Conservation (phyloP, 2,329 filamentous ascomycete genomes). For the Exophiala spinifera region DNA sequence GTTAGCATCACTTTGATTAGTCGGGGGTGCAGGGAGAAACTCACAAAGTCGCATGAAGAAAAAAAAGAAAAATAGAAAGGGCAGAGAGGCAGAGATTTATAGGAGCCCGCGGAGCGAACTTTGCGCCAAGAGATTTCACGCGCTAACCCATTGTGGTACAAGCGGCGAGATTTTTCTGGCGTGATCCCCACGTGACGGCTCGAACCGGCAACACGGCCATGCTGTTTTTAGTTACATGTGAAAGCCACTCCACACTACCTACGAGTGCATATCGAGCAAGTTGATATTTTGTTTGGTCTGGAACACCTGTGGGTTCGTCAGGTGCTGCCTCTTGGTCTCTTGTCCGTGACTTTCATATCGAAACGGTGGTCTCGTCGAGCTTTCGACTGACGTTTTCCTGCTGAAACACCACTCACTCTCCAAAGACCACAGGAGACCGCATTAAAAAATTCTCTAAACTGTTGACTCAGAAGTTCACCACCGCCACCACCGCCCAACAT, state of each 20-base stretch:
- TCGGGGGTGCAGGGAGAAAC: slow-evolving; percentile 32
- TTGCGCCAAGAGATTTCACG: neutral
- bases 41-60: slow-evolving; percentile 45
- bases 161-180: neutral
- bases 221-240: neutral
- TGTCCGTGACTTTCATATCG: too few species aligned
- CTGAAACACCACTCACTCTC: too few species aligned
- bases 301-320: too few species aligned
- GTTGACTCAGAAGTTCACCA: too few species aligned
- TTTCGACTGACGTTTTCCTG: too few species aligned
- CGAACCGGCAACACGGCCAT: neutral
- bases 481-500: too few species aligned
- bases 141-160: neutral
- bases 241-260: neutral
- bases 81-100: slow-evolving; percentile 4
- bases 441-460: too few species aligned
- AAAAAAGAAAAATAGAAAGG: slow-evolving; percentile 32
- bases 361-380: too few species aligned
- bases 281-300: too few species aligned
- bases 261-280: too few species aligned
- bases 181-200: neutral
- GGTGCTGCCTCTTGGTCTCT: too few species aligned
- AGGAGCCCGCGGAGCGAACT: neutral
- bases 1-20: slow-evolving; percentile 14
- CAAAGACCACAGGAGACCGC: too few species aligned